These are phyloP conservation scores for Aureobasidium melanogenum DNA, from an alignment of 2,329 filamentous ascomycete species.

Conservation along the genomic window DNA sequence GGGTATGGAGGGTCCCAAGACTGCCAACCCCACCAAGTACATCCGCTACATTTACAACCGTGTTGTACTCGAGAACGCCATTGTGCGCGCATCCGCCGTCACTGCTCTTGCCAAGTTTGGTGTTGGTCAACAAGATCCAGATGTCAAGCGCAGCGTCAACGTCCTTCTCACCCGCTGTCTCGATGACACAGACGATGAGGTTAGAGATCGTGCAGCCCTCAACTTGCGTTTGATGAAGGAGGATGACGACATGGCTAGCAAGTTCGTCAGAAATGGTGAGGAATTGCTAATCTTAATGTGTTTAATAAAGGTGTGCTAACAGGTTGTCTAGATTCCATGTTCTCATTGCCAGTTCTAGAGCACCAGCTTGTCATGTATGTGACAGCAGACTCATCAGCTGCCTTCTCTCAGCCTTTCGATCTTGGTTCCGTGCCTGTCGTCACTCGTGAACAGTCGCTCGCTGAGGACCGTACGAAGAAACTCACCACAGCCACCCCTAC, in stretches of 20 bases:
- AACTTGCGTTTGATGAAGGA: conserved; percentile 89
- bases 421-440: conserved; percentile 86
- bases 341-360: conserved; percentile 87
- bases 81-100: conserved; percentile 88
- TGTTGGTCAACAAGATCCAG: conserved; percentile 88
- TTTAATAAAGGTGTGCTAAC: neutral
- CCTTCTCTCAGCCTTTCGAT: conserved; percentile 81
- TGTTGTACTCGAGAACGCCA: conserved; percentile 92
- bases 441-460: conserved; percentile 89
- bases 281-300: neutral
- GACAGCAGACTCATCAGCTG: conserved; percentile 78
- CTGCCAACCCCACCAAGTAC: conserved; percentile 92
- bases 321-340: conserved; percentile 67
- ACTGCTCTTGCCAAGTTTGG: conserved; percentile 96
- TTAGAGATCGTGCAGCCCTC: conserved; percentile 86
- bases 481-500: conserved; percentile 86
- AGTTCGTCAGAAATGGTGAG: conserved; percentile 88
- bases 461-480: conserved; percentile 95
- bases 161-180: conserved; percentile 88
- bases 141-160: conserved; percentile 91
- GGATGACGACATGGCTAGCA: conserved; percentile 65
- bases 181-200: conserved; percentile 96
- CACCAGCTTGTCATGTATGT: conserved; percentile 98
- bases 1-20: conserved; percentile 89
- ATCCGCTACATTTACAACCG: conserved; percentile 99